Conservation (phyloP, 106 monocot species). For the Dactylorhiza incarnata region DNA sequence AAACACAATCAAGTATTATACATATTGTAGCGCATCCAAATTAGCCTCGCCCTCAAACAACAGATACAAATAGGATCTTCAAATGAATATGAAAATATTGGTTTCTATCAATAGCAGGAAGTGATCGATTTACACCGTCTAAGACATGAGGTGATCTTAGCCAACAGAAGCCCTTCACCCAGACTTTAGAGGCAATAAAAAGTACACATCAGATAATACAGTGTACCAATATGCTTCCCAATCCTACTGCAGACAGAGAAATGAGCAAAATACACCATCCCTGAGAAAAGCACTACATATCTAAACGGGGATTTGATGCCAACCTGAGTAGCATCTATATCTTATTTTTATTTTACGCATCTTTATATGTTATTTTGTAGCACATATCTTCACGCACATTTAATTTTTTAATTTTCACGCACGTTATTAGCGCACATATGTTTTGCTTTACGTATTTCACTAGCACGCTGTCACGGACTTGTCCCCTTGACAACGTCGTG, state of each 20-base stretch:
- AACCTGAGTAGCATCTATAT: too few relatives aligned
- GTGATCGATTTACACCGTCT: background rate
- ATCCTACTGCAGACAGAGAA: background rate
- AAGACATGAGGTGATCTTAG: background rate
- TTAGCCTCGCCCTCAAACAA: background rate
- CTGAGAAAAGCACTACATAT: background rate
- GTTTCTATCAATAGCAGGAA: background rate
- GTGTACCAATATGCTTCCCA: background rate
- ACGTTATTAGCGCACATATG: too few relatives aligned
- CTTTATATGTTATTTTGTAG: too few relatives aligned
- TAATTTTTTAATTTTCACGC: too few relatives aligned
- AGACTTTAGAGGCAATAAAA: background rate
- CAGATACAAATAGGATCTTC: conserved; percentile 6
- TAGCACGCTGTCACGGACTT: too few relatives aligned
- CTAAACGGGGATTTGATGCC: background rate
- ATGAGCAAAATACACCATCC: background rate
- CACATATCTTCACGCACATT: too few relatives aligned
- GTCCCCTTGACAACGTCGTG: too few relatives aligned
- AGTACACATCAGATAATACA: background rate
- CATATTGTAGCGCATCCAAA: background rate
- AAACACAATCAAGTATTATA: background rate
- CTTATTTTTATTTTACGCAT: too few relatives aligned
- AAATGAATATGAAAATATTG: background rate
- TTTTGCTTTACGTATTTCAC: too few relatives aligned
- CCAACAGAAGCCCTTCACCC: background rate